Conservation (phyloP, 257 asterid genomes). For the Fraxinus pennsylvanica region DNA sequence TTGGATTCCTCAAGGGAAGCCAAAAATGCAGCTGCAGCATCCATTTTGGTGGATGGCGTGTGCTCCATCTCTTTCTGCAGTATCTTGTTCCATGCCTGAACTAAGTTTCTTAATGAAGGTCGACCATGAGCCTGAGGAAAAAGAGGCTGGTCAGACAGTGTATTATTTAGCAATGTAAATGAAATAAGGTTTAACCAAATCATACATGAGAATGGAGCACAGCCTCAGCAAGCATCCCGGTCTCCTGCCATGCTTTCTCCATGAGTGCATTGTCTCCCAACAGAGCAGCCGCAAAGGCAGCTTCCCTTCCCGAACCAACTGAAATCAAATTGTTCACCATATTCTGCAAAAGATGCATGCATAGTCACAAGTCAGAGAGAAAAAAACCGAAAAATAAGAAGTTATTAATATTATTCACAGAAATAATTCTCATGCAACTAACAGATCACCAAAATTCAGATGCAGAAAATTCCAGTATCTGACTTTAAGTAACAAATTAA, state of each 20-base stretch:
- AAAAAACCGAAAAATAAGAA: neutral
- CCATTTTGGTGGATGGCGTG: slow-evolving; percentile 69
- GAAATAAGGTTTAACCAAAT: slow-evolving; percentile 13
- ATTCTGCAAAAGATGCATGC: slow-evolving; percentile 56
- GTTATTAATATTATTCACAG: neutral
- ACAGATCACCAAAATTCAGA: neutral
- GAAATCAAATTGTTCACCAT: slow-evolving; percentile 81
- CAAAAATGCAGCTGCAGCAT: slow-evolving; percentile 89
- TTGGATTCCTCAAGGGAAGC: slow-evolving; percentile 96
- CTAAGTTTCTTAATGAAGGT: slow-evolving; percentile 80
- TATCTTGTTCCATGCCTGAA: slow-evolving; percentile 86
- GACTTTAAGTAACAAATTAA: neutral
- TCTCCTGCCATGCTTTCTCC: slow-evolving; percentile 98
- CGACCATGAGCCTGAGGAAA: slow-evolving; percentile 89
- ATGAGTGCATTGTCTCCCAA: slow-evolving; percentile 92
- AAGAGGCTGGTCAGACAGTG: slow-evolving; percentile 16
- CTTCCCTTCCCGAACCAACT: slow-evolving; percentile 93
- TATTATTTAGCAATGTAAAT: slow-evolving; percentile 6
- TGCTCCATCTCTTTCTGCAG: slow-evolving; percentile 88
- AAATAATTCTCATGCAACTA: neutral
- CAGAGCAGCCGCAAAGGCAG: slow-evolving; percentile 95
- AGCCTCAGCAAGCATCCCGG: slow-evolving; percentile 99
- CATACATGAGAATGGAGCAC: slow-evolving; percentile 92
- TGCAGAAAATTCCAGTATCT: neutral
- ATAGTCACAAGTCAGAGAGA: neutral